Percentiles rank a stretch among this genome's conserved stretches.
These are phyloP conservation scores for Albatrellus sp. DNA, from an alignment of 1,284 basidiomycete genomes.

Conservation along the genomic window DNA sequence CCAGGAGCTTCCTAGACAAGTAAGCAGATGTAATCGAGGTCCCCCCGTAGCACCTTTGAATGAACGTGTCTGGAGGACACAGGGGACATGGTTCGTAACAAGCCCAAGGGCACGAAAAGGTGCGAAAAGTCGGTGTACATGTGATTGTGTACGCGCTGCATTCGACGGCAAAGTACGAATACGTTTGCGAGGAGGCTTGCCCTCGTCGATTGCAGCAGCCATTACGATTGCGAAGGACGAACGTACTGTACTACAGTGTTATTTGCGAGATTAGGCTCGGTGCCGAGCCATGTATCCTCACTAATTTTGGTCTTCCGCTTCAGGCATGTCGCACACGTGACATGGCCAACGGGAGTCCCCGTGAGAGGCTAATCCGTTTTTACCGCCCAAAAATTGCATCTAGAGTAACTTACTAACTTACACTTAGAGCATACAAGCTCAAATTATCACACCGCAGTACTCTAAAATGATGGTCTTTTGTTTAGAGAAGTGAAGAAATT, in stretches of 20 bases:
- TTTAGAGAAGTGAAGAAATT: too few relatives aligned
- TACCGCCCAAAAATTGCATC: too few relatives aligned
- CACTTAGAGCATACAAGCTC: too few relatives aligned
- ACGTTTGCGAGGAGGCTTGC: constrained; percentile 20
- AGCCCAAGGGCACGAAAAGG: constrained; percentile 93
- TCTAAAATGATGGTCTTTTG: too few relatives aligned
- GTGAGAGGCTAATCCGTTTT: too few relatives aligned
- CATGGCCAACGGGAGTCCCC: too few relatives aligned
- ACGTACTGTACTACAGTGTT: constrained; percentile 8
- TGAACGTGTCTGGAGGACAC: constrained; percentile 78
- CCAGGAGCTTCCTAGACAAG: constrained; percentile 87
- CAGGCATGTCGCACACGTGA: too few relatives aligned
- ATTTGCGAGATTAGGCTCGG: constrained; percentile 15
- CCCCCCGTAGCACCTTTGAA: constrained; percentile 80
- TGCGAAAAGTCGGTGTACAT: constrained; percentile 56
- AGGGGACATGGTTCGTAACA: constrained; percentile 86
- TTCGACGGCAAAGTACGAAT: constrained; percentile 10
- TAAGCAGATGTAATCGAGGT: constrained; percentile 74
- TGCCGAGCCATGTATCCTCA: constrained; percentile 6
- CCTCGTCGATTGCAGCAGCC: constrained; percentile 10
- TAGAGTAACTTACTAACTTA: too few relatives aligned
- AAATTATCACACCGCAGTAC: too few relatives aligned
- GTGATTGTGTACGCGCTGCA: background rate
- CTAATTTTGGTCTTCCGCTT: too few relatives aligned
- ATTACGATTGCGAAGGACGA: constrained; percentile 8